phyloP scores from a whole-genome alignment of 2,329 filamentous ascomycete species.

The Colletotrichum sojae region DNA sequence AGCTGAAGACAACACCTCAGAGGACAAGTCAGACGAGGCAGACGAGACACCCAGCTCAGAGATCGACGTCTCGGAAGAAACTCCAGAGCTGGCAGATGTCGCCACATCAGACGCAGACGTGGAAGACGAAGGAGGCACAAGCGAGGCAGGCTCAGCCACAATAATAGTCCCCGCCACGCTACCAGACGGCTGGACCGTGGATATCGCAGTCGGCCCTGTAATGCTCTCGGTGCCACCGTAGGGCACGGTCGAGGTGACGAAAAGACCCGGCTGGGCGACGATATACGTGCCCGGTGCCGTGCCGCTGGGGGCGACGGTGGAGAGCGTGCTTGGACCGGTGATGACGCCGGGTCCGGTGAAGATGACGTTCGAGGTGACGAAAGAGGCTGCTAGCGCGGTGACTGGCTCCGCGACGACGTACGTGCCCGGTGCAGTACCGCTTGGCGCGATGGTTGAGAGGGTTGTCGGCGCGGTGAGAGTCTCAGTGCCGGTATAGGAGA shows the following conservation, averaged over 20 bases:
- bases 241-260: constrained; percentile 5
- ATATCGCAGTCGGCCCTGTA: not conserved
- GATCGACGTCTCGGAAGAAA: not conserved
- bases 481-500: not conserved
- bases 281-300: constrained; percentile 27
- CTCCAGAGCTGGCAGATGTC: not conserved
- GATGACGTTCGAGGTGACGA: constrained; percentile 23
- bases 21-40: not conserved
- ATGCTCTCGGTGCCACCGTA: constrained; percentile 3
- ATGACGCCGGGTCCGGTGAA: not conserved
- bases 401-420: constrained; percentile 9
- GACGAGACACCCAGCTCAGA: too few relatives aligned
- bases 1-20: not conserved
- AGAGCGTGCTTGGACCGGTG: constrained; percentile 10
- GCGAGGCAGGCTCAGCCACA: not conserved
- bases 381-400: not conserved
- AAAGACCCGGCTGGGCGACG: constrained; percentile 6
- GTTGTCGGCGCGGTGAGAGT: not conserved
- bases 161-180: constrained; percentile 4
- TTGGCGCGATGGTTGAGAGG: constrained; percentile 1
- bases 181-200: constrained; percentile 13
- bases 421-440: constrained; percentile 15
- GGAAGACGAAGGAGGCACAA: not conserved
- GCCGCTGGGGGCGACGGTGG: constrained; percentile 20
- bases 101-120: not conserved